Conservation (phyloP, 2,329 filamentous ascomycete species). For the Cercospora canescens region DNA sequence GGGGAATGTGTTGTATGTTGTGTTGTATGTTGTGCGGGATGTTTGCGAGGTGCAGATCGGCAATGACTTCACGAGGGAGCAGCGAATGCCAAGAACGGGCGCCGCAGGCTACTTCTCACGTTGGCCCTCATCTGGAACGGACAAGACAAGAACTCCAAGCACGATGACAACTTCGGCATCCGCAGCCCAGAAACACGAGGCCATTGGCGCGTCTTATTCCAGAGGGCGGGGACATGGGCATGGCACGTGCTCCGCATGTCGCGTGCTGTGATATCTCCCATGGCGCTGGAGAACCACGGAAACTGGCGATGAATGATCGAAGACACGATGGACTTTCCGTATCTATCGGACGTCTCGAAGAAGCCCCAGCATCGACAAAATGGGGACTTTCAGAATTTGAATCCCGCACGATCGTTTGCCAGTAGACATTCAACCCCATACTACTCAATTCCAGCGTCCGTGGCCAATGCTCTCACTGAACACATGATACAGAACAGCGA, state of each 20-base stretch:
- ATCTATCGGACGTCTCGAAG: neutral
- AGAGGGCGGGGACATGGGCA: too few species aligned
- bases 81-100: neutral
- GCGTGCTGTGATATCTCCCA: too few species aligned
- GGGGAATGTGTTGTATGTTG: too few species aligned
- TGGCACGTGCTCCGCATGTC: too few species aligned
- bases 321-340: neutral
- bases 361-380: neutral
- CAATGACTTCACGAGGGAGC: constrained; percentile 6
- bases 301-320: neutral
- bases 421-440: neutral
- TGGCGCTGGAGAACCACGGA: too few species aligned
- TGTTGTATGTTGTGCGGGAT: neutral
- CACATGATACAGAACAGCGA: neutral
- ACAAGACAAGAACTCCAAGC: too few species aligned
- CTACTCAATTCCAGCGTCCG: neutral
- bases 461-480: neutral
- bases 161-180: neutral
- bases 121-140: neutral
- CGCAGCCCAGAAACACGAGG: too few species aligned
- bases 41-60: neutral
- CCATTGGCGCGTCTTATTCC: too few species aligned
- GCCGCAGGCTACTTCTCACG: neutral
- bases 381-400: too few species aligned
- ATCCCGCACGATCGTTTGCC: neutral